Evolutionary conservation across 768 basidiomycete genomes (phyloP), one percentile per base, ranked within the genome.

Genomic region (Termitomyces sp.): DNA sequence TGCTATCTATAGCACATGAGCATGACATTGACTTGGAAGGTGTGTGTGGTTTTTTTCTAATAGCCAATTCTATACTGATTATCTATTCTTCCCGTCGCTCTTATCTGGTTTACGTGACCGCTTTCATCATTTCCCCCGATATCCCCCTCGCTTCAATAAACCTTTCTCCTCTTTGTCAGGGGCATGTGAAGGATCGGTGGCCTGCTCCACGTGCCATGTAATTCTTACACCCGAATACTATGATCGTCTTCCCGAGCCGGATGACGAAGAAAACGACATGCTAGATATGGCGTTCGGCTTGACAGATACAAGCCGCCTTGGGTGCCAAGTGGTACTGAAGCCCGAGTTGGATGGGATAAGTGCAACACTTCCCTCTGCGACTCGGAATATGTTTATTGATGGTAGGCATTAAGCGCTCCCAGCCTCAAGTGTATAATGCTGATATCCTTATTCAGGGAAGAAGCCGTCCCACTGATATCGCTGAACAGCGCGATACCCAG

Each of bases 231-330:
- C 83, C 22, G 88, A 94, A 68, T 81, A 88, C 62, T 98, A 95
- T 71, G 92, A 98, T 73, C 72, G 83, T 51, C 82, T 98, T 3
- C 90, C 92, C 1, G 96, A 98, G 69, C 96, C 96, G 4, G 91
- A 91, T 58, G 96, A 98, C 66, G 96, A 99, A 70, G 96, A 99
- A 76, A 99, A 98, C 69, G 96, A 94, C 68, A 95, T 96, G 94
- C 84, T 99, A 42, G 96, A 98, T 73, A 92, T 98, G 83, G 96
- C 96, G 4, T 98, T 98, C 68, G 97, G 94, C 0, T 80, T 98
- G 56, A 96, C 94, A 0, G 96, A 98, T 69, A 98, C 96, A 66
- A 96, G 90, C 63, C 79, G 87, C 11, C 76, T 92, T 20, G 91
- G 91, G 0, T 91, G 90, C 69, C 90, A 91, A 71, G 88, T 91